Base-by-base conservation (phyloP, 78 protist genomes). In the Capsaspora owczarzaki region DNA sequence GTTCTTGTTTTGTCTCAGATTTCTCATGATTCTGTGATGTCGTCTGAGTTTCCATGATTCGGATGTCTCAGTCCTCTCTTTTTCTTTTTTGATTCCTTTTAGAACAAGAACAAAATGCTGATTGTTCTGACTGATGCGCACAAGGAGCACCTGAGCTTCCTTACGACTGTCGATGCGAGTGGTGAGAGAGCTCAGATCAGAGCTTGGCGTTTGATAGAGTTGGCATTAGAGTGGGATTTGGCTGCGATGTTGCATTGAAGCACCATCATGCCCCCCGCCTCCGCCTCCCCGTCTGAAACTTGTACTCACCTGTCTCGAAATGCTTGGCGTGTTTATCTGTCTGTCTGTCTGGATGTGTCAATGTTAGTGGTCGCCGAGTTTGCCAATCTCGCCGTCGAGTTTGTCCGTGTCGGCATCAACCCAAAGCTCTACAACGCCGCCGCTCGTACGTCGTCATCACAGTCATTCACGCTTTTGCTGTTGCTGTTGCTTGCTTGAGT, bases 141-240 rank as follows among this genome's bases (percentile, higher is more conserved):
- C 40, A 63, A 63, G 41, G 72, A 63, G 72, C 72, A 63, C 41
- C 72, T 63, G 14, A 35, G 41, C 35, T 63, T 63, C 41, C 72
- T 63, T 23, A 8, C 72, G 20, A 14, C 35, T 6, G 72, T 63
- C 42, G 19, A 8, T 14, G 43, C 43, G 2, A 41, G 33, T 1
- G 72, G 72, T 63, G 12, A 8, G 5, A 23, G 2, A 25, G 41
- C 8, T 6, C 43, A 35, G 72, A 8, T 3, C 22, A 25, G 6
- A 4, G 12, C 33, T 29, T 41, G 41, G 5, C 19, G 3, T 8
- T 8, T 16, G 33, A 56, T 56, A 10, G 66, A 56, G 66, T 29
- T 56, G 66, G 10, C 8, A 56, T 12, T 46, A 46, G 51, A 46
- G 51, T 46, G 51, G 66, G 5, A 25, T 60, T 5, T 60, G 66